These are phyloP conservation scores for Fusarium subglutinans DNA, from an alignment of 2,329 filamentous ascomycete species.

Conservation along the genomic window DNA sequence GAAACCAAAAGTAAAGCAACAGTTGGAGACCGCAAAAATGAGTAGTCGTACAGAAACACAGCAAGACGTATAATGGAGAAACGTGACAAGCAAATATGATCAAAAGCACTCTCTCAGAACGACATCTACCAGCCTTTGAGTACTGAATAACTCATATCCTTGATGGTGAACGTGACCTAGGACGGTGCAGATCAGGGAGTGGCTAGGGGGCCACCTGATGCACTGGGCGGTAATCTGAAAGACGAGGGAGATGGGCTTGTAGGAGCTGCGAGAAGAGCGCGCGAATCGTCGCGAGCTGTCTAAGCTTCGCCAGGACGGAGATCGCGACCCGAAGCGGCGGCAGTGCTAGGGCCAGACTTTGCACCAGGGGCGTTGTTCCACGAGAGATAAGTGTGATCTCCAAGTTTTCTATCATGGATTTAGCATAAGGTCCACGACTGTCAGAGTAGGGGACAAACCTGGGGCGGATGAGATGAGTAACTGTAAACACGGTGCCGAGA, in stretches of 20 bases:
- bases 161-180: neutral
- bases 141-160: neutral
- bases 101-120: conserved; percentile 9
- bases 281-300: conserved; percentile 44
- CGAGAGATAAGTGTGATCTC: conserved; percentile 95
- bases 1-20: conserved; percentile 12
- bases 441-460: conserved; percentile 64
- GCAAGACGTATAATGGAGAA: conserved; percentile 7
- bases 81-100: conserved; percentile 20
- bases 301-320: conserved; percentile 56
- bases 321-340: conserved; percentile 66
- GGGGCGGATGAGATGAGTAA: conserved; percentile 90
- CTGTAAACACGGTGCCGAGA: conserved; percentile 86
- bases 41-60: conserved; percentile 35
- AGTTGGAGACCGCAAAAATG: conserved; percentile 13
- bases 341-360: conserved; percentile 54
- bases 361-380: conserved; percentile 78
- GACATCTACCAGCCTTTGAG: neutral
- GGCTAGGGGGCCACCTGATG: neutral
- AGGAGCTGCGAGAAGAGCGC: conserved; percentile 30
- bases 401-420: conserved; percentile 78
- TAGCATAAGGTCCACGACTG: neutral
- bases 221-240: conserved; percentile 5
- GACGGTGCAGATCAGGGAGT: neutral
- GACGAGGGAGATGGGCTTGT: conserved; percentile 20